Percentiles rank a stretch among this genome's conserved stretches.
Evolutionary conservation across 305 asterid genomes (phyloP).

Genomic region (Fraxinus velutina): DNA sequence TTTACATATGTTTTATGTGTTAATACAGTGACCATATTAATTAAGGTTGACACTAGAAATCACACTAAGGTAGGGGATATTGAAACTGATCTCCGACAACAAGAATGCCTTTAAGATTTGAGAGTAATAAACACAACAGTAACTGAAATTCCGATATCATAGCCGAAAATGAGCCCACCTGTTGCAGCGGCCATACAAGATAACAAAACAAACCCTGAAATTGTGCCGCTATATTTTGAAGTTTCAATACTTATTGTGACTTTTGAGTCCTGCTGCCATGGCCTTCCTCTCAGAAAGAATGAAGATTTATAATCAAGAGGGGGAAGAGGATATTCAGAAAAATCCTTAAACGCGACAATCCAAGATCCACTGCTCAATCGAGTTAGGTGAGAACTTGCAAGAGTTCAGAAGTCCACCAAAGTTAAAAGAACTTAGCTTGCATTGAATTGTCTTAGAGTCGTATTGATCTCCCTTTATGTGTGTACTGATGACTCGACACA

Average conservation of each 20-base stretch:
- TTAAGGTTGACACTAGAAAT: not conserved
- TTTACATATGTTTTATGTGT: not conserved
- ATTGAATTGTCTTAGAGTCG: not conserved
- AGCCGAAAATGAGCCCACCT: not conserved
- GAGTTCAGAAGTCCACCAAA: not conserved
- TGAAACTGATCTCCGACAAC: not conserved
- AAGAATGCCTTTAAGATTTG: not conserved
- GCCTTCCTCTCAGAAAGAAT: not conserved
- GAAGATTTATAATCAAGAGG: not conserved
- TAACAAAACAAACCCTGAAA: not conserved
- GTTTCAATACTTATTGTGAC: not conserved
- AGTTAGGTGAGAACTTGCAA: not conserved
- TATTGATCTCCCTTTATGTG: not conserved
- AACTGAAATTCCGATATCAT: not conserved
- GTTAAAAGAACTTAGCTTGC: not conserved
- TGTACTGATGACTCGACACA: not conserved
- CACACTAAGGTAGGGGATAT: not conserved
- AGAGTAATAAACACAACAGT: not conserved
- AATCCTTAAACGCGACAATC: not conserved
- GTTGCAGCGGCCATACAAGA: not conserved
- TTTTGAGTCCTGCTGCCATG: not conserved
- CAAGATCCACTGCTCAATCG: not conserved
- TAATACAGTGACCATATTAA: not conserved
- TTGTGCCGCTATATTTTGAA: not conserved
- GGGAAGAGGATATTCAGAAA: not conserved